Base-by-base conservation (phyloP, 805 yeast genomes). In the Ascoidea tarda region DNA sequence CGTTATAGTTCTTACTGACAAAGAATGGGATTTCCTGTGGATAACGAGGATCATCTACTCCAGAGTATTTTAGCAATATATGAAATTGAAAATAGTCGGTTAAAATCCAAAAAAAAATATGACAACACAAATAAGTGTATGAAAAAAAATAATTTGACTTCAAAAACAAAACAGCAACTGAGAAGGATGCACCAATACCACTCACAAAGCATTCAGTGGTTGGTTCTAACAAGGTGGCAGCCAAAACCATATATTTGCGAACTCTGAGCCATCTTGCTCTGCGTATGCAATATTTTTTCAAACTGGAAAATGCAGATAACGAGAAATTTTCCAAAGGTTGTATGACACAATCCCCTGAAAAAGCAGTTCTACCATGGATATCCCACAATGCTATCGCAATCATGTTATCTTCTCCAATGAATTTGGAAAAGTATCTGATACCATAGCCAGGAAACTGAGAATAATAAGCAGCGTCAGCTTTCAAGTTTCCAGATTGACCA, bases 321-420 rank as follows among this genome's bases (percentile, higher is more conserved):
- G 67, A 69, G 33, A 73, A 73, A 6, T 68, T 68, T 33, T 66
- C 66, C 28, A 79, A 65, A 0, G 96, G 96, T 62, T 88, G 96
- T 4, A 86, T 67, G 1, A 81, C 96, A 49, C 79, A 75, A 62
- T 88, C 96, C 1, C 84, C 79, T 0, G 91, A 82, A 73, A 87
- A 71, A 0, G 84, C 89, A 0, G 95, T 86, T 58, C 89, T 70
- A 1, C 86, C 84, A 31, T 85, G 81, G 31, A 54, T 59, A 50
- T 79, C 79, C 96, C 96, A 88, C 16, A 88, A 63, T 0, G 88
- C 86, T 50, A 86, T 87, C 5, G 87, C 95, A 56, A 88, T 88
- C 95, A 87, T 85, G 64, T 88, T 88, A 64, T 88, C 96, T 63
- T 88, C 96, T 5, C 96, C 96, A 61, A 88, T 88, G 63, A 82